Percentiles rank a stretch among this genome's conserved stretches.
Conservation (phyloP, 1,139 yeast species). For the Pichia sp. region DNA sequence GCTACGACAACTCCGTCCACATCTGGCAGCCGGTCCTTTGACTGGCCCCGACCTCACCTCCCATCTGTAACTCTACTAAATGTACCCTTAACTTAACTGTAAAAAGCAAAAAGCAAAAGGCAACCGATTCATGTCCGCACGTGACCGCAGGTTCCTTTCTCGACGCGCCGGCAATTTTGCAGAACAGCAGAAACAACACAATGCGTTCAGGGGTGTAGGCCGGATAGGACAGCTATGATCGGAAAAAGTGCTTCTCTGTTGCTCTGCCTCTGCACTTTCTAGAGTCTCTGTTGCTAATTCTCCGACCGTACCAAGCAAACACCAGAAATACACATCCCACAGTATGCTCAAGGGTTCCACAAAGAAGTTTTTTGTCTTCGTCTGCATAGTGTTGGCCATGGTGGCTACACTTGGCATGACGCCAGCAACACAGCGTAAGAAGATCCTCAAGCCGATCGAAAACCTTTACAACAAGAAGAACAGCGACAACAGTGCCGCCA, state of each 20-base stretch:
- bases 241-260: not conserved
- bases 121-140: not conserved
- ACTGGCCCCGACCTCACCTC: not conserved
- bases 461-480: conserved; percentile 2
- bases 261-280: not conserved
- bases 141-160: not conserved
- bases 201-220: not conserved
- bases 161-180: not conserved
- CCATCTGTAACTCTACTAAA: not conserved
- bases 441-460: conserved; percentile 9
- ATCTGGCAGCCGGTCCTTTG: conserved; percentile 62
- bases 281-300: not conserved
- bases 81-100: not conserved
- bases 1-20: conserved; percentile 85
- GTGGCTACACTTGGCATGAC: conserved; percentile 14
- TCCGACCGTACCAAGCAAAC: not conserved
- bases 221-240: not conserved
- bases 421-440: conserved; percentile 10
- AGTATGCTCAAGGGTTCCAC: conserved; percentile 10
- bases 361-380: conserved; percentile 11
- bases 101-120: not conserved
- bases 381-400: conserved; percentile 11
- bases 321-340: not conserved
- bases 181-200: not conserved
- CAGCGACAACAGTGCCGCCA: not conserved